Percentiles rank a stretch among this genome's conserved stretches.
Evolutionary conservation across 768 basidiomycete genomes (phyloP).

Genomic region (Auriscalpium vulgare): DNA sequence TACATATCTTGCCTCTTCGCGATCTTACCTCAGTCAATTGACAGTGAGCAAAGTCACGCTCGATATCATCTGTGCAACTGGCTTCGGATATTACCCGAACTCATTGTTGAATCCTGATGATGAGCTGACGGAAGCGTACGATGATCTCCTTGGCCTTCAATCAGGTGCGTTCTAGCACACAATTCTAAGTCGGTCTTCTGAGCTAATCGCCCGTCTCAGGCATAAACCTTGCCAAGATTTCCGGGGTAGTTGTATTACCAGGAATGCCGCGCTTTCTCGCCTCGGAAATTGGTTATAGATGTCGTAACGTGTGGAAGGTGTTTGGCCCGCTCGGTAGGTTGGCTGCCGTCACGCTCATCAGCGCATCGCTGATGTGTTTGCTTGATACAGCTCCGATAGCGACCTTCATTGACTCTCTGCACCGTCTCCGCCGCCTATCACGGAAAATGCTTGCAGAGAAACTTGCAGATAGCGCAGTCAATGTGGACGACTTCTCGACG

Average conservation of each 20-base stretch:
- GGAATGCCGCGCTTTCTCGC: slow-evolving; percentile 24
- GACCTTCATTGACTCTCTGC: slow-evolving; percentile 30
- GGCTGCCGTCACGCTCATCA: not conserved
- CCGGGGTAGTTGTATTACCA: slow-evolving; percentile 30
- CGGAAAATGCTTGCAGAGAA: slow-evolving; percentile 33
- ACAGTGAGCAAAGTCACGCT: slow-evolving; percentile 45
- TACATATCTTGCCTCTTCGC: slow-evolving; percentile 14
- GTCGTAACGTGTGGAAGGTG: not conserved
- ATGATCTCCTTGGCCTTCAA: slow-evolving; percentile 33
- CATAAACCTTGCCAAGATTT: slow-evolving; percentile 29
- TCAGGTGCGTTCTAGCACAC: slow-evolving; percentile 18
- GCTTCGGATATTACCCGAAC: slow-evolving; percentile 40
- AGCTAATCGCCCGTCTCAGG: not conserved
- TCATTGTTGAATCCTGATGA: slow-evolving; percentile 38
- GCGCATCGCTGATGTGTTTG: not conserved
- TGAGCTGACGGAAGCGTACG: slow-evolving; percentile 40
- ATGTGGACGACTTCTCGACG: slow-evolving; percentile 28
- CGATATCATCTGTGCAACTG: slow-evolving; percentile 44
- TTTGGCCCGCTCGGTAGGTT: slow-evolving; percentile 11
- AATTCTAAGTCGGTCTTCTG: not conserved
- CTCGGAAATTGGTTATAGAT: not conserved
- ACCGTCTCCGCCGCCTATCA: slow-evolving; percentile 35
- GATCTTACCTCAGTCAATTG: not conserved
- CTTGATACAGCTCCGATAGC: not conserved
- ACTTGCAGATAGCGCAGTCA: slow-evolving; percentile 25